Evolutionary conservation across 2,329 filamentous ascomycete species (phyloP), one percentile per base, ranked within the genome.

Genomic region (Fusarium sp.): DNA sequence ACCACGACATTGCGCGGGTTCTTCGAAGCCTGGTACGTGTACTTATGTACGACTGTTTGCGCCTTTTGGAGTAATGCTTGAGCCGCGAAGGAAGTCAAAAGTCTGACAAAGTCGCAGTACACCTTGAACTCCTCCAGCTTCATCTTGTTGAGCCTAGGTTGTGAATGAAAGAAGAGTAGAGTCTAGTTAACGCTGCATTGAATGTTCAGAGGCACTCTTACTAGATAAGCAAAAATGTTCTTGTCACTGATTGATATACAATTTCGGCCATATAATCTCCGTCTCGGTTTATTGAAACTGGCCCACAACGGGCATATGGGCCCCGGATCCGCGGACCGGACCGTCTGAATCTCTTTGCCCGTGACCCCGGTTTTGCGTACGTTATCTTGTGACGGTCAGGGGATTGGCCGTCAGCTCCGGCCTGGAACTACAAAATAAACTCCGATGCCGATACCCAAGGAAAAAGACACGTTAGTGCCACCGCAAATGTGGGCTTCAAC

Each of bases 1-100:
- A 72, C 57, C 3, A 71, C 28, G 0, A 72, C 66, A 23, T 68
- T 72, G 16, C 43, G 70, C 0, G 70, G 51, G 2, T 65, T 34
- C 1, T 48, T 10, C 2, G 43, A 54, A 1, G 44, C 15, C 11
- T 60, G 60, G 7, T 72, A 72, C 0, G 66, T 71, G 6, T 60
- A 51, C 4, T 12, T 56, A 18, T 72, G 70, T 2, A 68, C 1
- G 1, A 68, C 27, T 0, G 68, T 27, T 0, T 59, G 28, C 2
- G 34, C 56, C 8, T 51, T 57, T 2, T 67, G 47, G 0, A 55
- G 6, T 1, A 9, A 16, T 0, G 51, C n/a, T 1, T 15, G 10
- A 0, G 30, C 11, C 8, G 66, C 6, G 12, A 62, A 31, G 1
- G 43, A n/a, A 1, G 44, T 2, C 3, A 70, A 8, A 10, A 53